Evolutionary conservation across 2,329 filamentous ascomycete species (phyloP), one percentile per base, ranked within the genome.

Genomic region (Colletotrichum siamense): DNA sequence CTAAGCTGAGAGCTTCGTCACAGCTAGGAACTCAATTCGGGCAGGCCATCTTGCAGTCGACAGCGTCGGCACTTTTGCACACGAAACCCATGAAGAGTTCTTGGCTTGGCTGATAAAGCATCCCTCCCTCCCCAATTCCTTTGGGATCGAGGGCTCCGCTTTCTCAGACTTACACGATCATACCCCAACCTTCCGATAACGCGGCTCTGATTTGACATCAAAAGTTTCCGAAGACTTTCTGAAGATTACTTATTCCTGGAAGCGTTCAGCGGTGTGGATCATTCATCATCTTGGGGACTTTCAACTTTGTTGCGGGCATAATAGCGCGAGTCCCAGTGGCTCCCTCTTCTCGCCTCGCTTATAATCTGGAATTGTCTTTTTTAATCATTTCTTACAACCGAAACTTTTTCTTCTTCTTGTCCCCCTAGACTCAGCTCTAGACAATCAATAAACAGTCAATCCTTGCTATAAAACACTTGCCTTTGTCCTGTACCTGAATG

Each of bases 391-490:
- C 32, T 73, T 59, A 68, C 15, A 59, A 59, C 18, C 24, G 15
- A 26, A 26, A 74, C 18, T n/a, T 76, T 76, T 59, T 30, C 65
- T 76, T 76, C 65, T 74, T 52, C 18, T 36, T 13, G 59, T 55
- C 36, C 59, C 61, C 65, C 59, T 63, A 59, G 44, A 65, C 30
- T 62, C 39, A 49, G 36, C 62, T 63, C 59, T 63, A 63, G 59
- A 63, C 30, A 64, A 66, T 66, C 9, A 71, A 75, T 64, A 75
- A 76, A 69, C 15, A 65, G 71, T 76, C 74, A 55, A 69, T 76
- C 71, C 18, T 76, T 76, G 39, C 9, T 64, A 28, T 24, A 13
- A 32, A 66, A 15, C 24, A 52, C 16, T n/a, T 32, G 44, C 22
- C 18, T 28, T 16, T 36, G 49, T 39, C n/a, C 26, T 22, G 10